A percentile compares a stretch with the other conserved stretches of the same genome.
These are phyloP conservation scores for Vachellia collinsii DNA, from an alignment of 306 rosid genomes.

Conservation along the genomic window DNA sequence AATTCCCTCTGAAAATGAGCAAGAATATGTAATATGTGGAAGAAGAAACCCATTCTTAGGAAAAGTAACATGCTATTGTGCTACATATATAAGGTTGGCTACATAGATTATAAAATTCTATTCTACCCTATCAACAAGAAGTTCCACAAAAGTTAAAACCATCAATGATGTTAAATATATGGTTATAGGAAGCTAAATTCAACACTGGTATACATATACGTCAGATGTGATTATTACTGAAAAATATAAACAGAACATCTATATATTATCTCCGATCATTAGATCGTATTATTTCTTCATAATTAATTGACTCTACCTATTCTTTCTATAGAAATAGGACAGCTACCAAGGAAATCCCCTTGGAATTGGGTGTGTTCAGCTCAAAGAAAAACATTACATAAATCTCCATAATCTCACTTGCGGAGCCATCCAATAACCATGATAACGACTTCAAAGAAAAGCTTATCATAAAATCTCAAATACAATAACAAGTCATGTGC, in stretches of 20 bases:
- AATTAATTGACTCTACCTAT: no score
- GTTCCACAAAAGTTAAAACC: neutral
- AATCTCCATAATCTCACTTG: no score
- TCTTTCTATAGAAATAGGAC: no score
- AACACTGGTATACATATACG: neutral
- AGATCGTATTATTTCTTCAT: no score
- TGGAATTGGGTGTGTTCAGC: no score
- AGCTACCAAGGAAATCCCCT: no score
- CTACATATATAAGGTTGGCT: neutral
- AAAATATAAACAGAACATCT: no score
- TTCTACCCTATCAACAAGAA: neutral
- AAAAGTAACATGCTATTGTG: neutral
- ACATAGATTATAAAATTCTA: no score
- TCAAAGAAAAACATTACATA: no score
- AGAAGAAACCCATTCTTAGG: neutral
- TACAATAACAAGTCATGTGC: constrained; percentile 25
- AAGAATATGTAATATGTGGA: neutral
- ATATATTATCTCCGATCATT: no score
- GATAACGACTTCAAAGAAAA: constrained; percentile 25
- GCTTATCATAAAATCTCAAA: constrained; percentile 12
- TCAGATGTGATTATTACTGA: neutral
- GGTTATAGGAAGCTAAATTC: no score
- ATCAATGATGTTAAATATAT: neutral
- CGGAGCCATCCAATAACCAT: neutral
- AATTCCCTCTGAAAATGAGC: neutral